These are phyloP conservation scores for Ustilago trichophora DNA, from an alignment of 1,284 basidiomycete species.

Conservation along the genomic window DNA sequence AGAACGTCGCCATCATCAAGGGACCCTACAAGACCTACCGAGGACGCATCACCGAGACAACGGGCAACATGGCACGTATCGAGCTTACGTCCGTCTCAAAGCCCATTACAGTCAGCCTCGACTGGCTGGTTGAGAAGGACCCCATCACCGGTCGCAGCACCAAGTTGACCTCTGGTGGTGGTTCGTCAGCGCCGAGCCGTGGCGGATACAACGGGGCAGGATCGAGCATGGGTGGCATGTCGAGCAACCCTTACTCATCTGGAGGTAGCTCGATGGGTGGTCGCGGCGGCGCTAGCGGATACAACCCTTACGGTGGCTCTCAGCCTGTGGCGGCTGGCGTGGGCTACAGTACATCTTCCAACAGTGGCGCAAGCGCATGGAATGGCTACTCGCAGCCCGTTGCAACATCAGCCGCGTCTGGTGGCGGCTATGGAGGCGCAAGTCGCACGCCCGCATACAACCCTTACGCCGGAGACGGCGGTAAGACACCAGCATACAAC, in stretches of 20 bases:
- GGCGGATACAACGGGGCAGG: slow-evolving; percentile 23
- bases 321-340: slow-evolving; percentile 27
- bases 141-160: slow-evolving; percentile 57
- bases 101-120: slow-evolving; percentile 84
- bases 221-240: slow-evolving; percentile 29
- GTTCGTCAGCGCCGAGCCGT: slow-evolving; percentile 14
- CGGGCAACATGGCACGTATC: slow-evolving; percentile 85
- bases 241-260: slow-evolving; percentile 45
- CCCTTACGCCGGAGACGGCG: slow-evolving; percentile 39
- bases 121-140: slow-evolving; percentile 78
- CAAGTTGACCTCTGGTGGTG: slow-evolving; percentile 22
- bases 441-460: slow-evolving; percentile 31
- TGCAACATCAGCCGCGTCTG: slow-evolving; percentile 14
- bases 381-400: slow-evolving; percentile 37
- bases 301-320: slow-evolving; percentile 37
- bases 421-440: slow-evolving; percentile 24
- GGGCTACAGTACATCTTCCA: slow-evolving; percentile 22
- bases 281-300: slow-evolving; percentile 7
- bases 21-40: slow-evolving; percentile 91
- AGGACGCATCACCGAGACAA: slow-evolving; percentile 94
- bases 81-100: slow-evolving; percentile 92
- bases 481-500: slow-evolving; percentile 44
- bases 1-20: slow-evolving; percentile 81
- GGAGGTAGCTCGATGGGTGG: slow-evolving; percentile 24
- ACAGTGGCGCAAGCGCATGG: slow-evolving; percentile 14